Evolutionary conservation across 768 basidiomycete species (phyloP), one percentile per base, ranked within the genome.

Genomic region (Arthromyces matolae): DNA sequence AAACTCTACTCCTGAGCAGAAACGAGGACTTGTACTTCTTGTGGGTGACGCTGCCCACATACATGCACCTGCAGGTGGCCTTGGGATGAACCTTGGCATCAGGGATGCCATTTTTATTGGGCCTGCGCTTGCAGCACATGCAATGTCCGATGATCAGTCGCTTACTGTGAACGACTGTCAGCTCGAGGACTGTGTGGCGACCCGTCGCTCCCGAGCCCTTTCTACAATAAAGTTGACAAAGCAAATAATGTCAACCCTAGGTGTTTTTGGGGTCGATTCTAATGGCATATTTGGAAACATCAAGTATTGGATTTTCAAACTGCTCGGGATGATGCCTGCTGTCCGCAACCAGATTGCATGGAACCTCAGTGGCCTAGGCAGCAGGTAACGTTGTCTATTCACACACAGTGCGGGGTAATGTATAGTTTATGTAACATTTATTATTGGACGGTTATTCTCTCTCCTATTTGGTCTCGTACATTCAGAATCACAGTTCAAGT

Each of bases 61-160:
- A 37, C 79, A 79, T 47, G 74, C 78, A 0, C 79, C 78, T 19
- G 65, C 71, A 5, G 79, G 79, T 1, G 79, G 79, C 1, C 78
- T 79, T 45, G 79, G 79, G 9, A 76, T 81, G 78, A 79, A 79
- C 51, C 69, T 80, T n/a, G 76, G 79, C 5, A 61, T 81, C n/a
- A 69, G 78, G 13, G 79, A 81, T 50, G 78, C 73, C 6, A 58
- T 78, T 18, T 63, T 65, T 39, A 67, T 80, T 3, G 77, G 71
- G 5, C 66, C 70, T n/a, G 68, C 57, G 6, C 59, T 80, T 32
- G 58, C 61, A 14, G 60, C 65, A n/a, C 73, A 74, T 45, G 39
- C 51, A 12, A 34, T 57, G 3, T 46, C 57, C 32, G 49, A 47
- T 10, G 25, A 47, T n/a, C 42, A 55, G 16, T 34, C 50, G 19